Evolutionary conservation across 768 basidiomycete species (phyloP).

Genomic region (Pleurotus platypus): DNA sequence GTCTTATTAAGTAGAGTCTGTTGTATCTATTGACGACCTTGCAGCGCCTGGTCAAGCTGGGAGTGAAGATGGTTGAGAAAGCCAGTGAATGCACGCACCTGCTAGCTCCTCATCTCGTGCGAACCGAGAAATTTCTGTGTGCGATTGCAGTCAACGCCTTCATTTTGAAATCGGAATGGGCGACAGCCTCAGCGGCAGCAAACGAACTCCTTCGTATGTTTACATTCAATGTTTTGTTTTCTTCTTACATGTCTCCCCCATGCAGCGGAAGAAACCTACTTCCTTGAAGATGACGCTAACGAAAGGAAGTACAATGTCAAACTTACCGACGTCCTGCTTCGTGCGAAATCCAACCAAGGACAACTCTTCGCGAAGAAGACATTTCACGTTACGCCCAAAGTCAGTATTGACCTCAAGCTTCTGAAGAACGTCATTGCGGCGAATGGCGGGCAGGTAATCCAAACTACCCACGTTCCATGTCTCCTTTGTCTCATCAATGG

Average conservation of each 20-base stretch:
- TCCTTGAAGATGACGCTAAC: conserved; percentile 53
- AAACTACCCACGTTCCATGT: neutral
- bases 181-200: conserved; percentile 50
- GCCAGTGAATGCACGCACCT: conserved; percentile 78
- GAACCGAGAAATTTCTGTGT: conserved; percentile 87
- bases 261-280: conserved; percentile 61
- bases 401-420: conserved; percentile 53
- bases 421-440: conserved; percentile 68
- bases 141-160: conserved; percentile 62
- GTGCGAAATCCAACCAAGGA: conserved; percentile 50
- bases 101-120: conserved; percentile 60
- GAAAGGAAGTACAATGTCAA: conserved; percentile 70
- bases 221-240: neutral
- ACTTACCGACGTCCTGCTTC: conserved; percentile 53
- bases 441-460: conserved; percentile 65
- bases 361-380: conserved; percentile 60
- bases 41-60: conserved; percentile 62
- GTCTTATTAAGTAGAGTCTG: conserved; percentile 12
- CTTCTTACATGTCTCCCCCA: neutral
- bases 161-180: conserved; percentile 70
- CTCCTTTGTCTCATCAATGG: conserved; percentile 1
- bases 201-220: conserved; percentile 63
- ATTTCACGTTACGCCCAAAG: conserved; percentile 74
- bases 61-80: conserved; percentile 59
- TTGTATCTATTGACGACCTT: neutral